A percentile compares a stretch with the other conserved stretches of the same genome.
Conservation (phyloP, 345 rosid species). For the Syzygium jambos region DNA sequence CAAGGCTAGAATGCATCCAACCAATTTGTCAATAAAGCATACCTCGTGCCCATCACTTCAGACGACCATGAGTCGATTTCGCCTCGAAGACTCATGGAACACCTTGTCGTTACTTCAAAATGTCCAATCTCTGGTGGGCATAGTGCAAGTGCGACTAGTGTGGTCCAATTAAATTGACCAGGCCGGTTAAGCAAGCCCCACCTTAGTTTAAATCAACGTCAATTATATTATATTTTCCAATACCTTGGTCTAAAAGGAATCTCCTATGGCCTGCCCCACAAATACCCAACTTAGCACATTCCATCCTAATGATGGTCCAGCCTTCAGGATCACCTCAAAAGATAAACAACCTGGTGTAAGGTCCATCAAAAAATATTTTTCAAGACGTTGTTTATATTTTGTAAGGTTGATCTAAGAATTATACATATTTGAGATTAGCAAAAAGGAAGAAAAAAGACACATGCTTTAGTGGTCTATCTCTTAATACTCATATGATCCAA, state of each 20-base stretch:
- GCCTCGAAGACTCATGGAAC: neutral
- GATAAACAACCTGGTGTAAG: neutral
- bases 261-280: slow-evolving; percentile 5
- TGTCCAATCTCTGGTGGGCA: neutral
- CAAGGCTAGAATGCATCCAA: neutral
- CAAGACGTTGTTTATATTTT: neutral
- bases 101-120: neutral
- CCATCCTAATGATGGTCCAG: slow-evolving; percentile 10
- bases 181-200: neutral
- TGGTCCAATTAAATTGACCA: neutral
- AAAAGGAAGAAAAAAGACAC: neutral
- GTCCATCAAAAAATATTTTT: neutral
- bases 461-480: neutral
- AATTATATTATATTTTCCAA: neutral
- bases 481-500: neutral
- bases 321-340: neutral
- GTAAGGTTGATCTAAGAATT: neutral
- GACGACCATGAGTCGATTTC: neutral
- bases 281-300: slow-evolving; percentile 9
- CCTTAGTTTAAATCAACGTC: neutral
- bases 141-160: neutral
- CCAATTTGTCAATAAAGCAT: neutral
- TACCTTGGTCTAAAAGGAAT: neutral
- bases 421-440: neutral
- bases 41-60: neutral